These are phyloP conservation scores for Tricharina praecox DNA, from an alignment of 495 filamentous ascomycete genomes.

Conservation along the genomic window DNA sequence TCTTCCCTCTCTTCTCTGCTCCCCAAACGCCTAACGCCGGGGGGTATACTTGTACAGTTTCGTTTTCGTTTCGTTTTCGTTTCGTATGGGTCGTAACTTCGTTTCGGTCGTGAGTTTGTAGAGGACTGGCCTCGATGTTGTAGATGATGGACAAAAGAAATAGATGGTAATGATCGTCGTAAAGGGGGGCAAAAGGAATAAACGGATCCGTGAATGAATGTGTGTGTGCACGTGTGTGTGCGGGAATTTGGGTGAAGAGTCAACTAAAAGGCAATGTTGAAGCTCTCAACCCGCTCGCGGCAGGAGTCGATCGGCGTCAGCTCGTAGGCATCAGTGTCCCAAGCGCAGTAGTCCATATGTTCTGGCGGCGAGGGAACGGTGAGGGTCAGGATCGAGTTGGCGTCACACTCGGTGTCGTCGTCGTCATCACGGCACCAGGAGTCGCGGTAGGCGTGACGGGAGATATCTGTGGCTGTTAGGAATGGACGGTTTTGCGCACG, in stretches of 20 bases:
- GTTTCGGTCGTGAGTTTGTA: background rate
- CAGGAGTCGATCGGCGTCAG: background rate
- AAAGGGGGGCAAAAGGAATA: background rate
- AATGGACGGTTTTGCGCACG: too few species aligned
- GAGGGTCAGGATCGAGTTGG: slow-evolving; percentile 1
- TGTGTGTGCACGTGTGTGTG: background rate
- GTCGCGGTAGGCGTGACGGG: slow-evolving; percentile 24
- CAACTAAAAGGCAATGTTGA: background rate
- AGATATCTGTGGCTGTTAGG: slow-evolving; percentile 17
- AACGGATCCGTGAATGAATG: background rate
- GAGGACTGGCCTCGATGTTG: background rate
- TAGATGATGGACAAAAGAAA: background rate
- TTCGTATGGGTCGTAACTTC: background rate
- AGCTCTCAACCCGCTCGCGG: slow-evolving; percentile 1
- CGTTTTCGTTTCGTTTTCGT: too few species aligned
- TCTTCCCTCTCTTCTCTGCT: too few species aligned
- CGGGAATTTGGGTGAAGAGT: background rate
- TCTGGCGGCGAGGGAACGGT: background rate
- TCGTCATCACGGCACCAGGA: slow-evolving; percentile 15
- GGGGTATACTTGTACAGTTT: background rate
- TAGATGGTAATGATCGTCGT: background rate
- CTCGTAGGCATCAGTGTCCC: too few species aligned
- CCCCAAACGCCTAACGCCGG: slow-evolving; percentile 1
- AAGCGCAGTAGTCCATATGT: background rate
- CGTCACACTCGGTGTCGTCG: slow-evolving; percentile 7